Evolutionary conservation across 495 filamentous ascomycete genomes (phyloP).

Genomic region (Mytilinidion resinicola): DNA sequence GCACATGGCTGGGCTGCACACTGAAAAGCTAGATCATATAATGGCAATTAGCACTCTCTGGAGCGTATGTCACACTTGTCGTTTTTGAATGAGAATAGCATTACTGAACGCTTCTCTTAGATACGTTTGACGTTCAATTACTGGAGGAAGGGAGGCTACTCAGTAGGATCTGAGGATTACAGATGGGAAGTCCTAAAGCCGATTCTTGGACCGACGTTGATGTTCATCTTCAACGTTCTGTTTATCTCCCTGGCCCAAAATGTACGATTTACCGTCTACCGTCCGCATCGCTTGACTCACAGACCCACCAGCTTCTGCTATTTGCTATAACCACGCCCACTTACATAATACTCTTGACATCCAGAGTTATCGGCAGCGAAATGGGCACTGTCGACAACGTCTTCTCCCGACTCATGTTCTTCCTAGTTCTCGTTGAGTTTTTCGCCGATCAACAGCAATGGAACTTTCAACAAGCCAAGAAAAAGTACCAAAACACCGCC

Average conservation of each 20-base stretch:
- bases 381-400: slow-evolving; percentile 55
- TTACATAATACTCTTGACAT: slow-evolving; percentile 66
- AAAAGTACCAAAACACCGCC: slow-evolving; percentile 61
- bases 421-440: slow-evolving; percentile 65
- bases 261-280: slow-evolving; percentile 41
- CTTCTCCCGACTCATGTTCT: slow-evolving; percentile 61
- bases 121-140: slow-evolving; percentile 89
- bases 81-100: neutral
- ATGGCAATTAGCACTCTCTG: slow-evolving; percentile 66
- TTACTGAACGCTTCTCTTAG: slow-evolving; percentile 33
- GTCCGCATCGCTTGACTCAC: slow-evolving; percentile 2
- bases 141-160: slow-evolving; percentile 91
- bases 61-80: slow-evolving; percentile 56
- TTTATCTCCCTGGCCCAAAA: slow-evolving; percentile 88
- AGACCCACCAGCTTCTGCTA: slow-evolving; percentile 48
- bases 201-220: slow-evolving; percentile 49
- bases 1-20: slow-evolving; percentile 64
- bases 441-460: slow-evolving; percentile 93
- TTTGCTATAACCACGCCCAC: slow-evolving; percentile 70
- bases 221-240: slow-evolving; percentile 76
- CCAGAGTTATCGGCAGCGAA: slow-evolving; percentile 37
- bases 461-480: slow-evolving; percentile 80
- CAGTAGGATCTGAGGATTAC: slow-evolving; percentile 85
- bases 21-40: slow-evolving; percentile 65
- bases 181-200: slow-evolving; percentile 62